Percentiles rank a stretch among this genome's conserved stretches.
phyloP scores from a whole-genome alignment of 805 yeast genomes.

The Zygosaccharomyces gambellarensis region DNA sequence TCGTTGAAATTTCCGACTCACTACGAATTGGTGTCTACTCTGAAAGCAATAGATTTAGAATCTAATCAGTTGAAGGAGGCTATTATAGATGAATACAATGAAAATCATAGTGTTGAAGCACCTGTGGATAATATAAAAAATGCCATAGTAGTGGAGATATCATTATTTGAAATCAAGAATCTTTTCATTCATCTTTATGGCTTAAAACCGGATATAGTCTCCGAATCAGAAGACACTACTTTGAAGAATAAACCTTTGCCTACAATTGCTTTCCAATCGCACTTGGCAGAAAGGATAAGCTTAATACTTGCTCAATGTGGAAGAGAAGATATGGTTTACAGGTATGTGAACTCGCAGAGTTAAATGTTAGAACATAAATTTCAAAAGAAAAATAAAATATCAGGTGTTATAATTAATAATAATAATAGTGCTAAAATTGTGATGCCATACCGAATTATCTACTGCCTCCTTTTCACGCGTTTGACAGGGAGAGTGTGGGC shows the following conservation, averaged over 20 bases:
- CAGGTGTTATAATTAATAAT: neutral
- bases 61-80: conserved; percentile 26
- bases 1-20: conserved; percentile 19
- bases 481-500: neutral
- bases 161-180: conserved; percentile 13
- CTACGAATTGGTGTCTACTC: conserved; percentile 18
- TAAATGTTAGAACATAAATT: neutral
- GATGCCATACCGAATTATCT: neutral
- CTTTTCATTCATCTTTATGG: conserved; percentile 15
- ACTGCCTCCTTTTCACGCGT: neutral
- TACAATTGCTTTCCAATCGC: neutral
- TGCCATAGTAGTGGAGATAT: conserved; percentile 12
- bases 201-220: conserved; percentile 15
- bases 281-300: neutral
- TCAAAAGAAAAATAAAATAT: neutral
- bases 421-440: neutral
- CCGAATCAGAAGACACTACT: conserved; percentile 16
- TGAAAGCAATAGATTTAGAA: conserved; percentile 19
- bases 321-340: neutral
- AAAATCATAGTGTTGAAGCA: neutral
- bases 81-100: conserved; percentile 17
- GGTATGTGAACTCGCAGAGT: neutral
- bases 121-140: conserved; percentile 5
- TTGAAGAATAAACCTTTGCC: conserved; percentile 13
- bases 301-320: neutral